Base-by-base conservation (phyloP, 129 eudicot species). In the Cynara cardunculus region DNA sequence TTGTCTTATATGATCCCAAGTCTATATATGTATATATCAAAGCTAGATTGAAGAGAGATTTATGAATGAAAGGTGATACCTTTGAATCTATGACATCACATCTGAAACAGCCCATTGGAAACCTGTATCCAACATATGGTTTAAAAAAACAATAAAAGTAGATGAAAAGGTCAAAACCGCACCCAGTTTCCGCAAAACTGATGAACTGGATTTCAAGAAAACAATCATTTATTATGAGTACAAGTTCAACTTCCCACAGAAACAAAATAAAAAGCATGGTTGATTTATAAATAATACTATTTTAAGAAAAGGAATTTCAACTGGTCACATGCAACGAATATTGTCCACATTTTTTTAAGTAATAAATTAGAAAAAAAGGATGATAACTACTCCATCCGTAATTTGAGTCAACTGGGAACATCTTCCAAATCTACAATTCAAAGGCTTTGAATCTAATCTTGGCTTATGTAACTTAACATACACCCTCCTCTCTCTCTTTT, bases 151-250 rank as follows among this genome's bases (percentile, higher is more conserved):
- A 13, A 13, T 25, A n/a, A 30, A 61, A 41, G 18, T 25, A 35
- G 44, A 59, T 32, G 62, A 16, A 2, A 18, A 13, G 65, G 49
- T 68, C 82, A 78, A 83, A 80, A 74, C 90, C 56, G 87, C 90
- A 85, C 87, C 78, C 73, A 61, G 85, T 44, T 87, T 84, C 61
- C 18, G 31, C 78, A 41, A 83, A 66, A 56, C 70, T 41, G 73
- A 35, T 68, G 85, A 73, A 77, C 68, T 80, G 18, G 37, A 67
- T 41, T 31, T 28, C 78, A 81, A 81, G 80, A 66, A 78, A 72
- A 76, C 66, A 76, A 85, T 77, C 75, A 80, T 37, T 70, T 53
- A 85, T 70, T 53, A 85, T 73, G 78, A 77, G 86, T 83, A 64
- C 1, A 83, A 84, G 41, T 74, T 73, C 78, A 73, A 59, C 27